Evolutionary conservation across 164 flowering plant species (phyloP).

Genomic region (Amborella trichopoda): DNA sequence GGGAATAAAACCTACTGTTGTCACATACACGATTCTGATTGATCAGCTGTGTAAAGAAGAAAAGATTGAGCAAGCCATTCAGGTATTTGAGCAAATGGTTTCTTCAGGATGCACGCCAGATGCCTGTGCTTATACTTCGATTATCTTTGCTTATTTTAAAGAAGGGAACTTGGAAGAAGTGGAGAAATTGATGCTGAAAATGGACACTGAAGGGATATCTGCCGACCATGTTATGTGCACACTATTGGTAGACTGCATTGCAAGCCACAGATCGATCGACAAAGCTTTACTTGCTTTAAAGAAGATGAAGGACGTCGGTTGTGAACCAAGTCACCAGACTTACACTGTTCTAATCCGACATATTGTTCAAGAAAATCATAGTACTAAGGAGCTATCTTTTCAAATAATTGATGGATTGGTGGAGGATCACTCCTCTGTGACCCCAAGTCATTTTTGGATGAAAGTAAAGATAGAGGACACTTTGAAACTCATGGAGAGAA

Average conservation of each 20-base stretch:
- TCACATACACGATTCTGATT: slow-evolving; percentile 60
- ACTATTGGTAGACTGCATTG: slow-evolving; percentile 54
- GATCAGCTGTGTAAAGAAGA: slow-evolving; percentile 42
- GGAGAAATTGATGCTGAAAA: slow-evolving; percentile 39
- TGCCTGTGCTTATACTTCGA: slow-evolving; percentile 44
- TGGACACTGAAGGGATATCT: slow-evolving; percentile 37
- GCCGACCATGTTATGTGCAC: slow-evolving; percentile 45
- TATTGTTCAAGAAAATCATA: slow-evolving; percentile 18
- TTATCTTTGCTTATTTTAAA: slow-evolving; percentile 41
- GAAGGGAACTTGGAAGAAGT: slow-evolving; percentile 40
- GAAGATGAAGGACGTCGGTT: slow-evolving; percentile 45
- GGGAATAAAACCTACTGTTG: slow-evolving; percentile 36
- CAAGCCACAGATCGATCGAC: slow-evolving; percentile 24
- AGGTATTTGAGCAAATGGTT: slow-evolving; percentile 34
- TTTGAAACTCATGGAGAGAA: slow-evolving; percentile 27
- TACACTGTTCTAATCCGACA: slow-evolving; percentile 47
- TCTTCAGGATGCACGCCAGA: slow-evolving; percentile 46
- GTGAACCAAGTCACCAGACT: slow-evolving; percentile 43
- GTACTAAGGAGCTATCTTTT: too few relatives aligned
- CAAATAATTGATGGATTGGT: slow-evolving; percentile 6
- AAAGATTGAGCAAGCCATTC: slow-evolving; percentile 36
- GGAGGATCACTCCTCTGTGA: slow-evolving; percentile 7
- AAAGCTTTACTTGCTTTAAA: slow-evolving; percentile 47
- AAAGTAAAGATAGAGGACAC: slow-evolving; percentile 30
- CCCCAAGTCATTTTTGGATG: slow-evolving; percentile 46